Base-by-base conservation (phyloP, 1,284 basidiomycete genomes). In the Stereum hirsutum region DNA sequence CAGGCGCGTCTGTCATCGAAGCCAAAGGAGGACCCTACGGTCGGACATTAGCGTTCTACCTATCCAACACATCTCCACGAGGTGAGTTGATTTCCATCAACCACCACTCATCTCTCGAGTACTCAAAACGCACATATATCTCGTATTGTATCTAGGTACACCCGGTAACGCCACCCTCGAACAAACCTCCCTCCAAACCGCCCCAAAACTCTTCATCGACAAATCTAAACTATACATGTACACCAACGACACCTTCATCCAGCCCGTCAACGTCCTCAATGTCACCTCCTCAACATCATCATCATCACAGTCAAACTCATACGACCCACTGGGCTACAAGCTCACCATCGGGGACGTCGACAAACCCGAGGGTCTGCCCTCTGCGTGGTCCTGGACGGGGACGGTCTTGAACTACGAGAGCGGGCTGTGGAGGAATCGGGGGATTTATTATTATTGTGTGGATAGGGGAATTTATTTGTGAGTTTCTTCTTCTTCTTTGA, bases 351-450 rank as follows among this genome's bases (percentile, higher is more conserved):
- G 64, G 14, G n/a, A n/a, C n/a, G n/a, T n/a, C n/a, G 58, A 58
- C 26, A 64, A 66, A 46, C 54, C 47, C 11, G 57, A 57, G 36
- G 65, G 69, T n/a, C 53, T 72, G n/a, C 53, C 60, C 25, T 71
- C 74, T 2, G 54, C 51, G 7, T 81, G 75, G 75, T 56, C 65
- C 39, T 79, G 75, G 74, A 58, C 65, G 49, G 73, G 73, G 15
- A 72, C 72, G n/a, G 69, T 69, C 66, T 61, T 79, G 25, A 64
- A 67, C 46, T 78, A 74, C 53, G 70, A 75, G 44, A 57, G 68
- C 31, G 72, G 70, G 6, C 46, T 57, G 15, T 58, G 54, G 46
- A 62, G 62, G 25, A 74, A 74, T 49, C 49, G 62, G 30, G 74
- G 74, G 8, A 48, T 75, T n/a, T 81, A 68, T 54, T 78, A 71